Evolutionary conservation across 306 rosid species (phyloP).

Genomic region (Glycyrrhiza uralensis): DNA sequence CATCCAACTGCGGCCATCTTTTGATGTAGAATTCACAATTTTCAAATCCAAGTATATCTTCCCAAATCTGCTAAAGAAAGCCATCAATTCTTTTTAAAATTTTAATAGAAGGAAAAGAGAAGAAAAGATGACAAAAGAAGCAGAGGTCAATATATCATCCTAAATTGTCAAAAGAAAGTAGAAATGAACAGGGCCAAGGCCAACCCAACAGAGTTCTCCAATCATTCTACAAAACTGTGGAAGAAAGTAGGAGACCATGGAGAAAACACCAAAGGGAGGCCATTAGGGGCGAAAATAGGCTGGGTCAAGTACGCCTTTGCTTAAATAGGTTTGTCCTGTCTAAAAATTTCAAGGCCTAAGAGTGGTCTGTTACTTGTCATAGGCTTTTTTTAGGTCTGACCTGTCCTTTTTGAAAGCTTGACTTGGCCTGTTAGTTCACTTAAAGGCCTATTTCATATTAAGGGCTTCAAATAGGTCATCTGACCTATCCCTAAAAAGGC

Average conservation of each 20-base stretch:
- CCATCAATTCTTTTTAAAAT: conserved; percentile 1
- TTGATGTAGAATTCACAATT: conserved; percentile 92
- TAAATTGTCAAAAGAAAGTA: not conserved
- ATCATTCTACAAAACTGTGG: not conserved
- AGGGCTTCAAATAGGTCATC: too few relatives aligned
- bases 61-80: conserved; percentile 72
- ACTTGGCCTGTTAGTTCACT: too few relatives aligned
- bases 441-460: too few relatives aligned
- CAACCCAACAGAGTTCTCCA: not conserved
- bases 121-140: not conserved
- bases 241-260: not conserved
- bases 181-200: too few relatives aligned
- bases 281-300: too few relatives aligned
- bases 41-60: conserved; percentile 93
- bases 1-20: conserved; percentile 87
- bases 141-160: not conserved
- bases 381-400: too few relatives aligned
- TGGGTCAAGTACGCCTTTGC: too few relatives aligned
- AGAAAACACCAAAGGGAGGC: conserved; percentile 6
- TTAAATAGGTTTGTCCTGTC: too few relatives aligned
- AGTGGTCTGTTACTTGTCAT: too few relatives aligned
- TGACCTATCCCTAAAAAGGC: too few relatives aligned
- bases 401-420: too few relatives aligned
- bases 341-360: too few relatives aligned
- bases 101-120: not conserved